Conservation (phyloP, 2,329 filamentous ascomycete genomes). For the Mycosphaerella arachidis region DNA sequence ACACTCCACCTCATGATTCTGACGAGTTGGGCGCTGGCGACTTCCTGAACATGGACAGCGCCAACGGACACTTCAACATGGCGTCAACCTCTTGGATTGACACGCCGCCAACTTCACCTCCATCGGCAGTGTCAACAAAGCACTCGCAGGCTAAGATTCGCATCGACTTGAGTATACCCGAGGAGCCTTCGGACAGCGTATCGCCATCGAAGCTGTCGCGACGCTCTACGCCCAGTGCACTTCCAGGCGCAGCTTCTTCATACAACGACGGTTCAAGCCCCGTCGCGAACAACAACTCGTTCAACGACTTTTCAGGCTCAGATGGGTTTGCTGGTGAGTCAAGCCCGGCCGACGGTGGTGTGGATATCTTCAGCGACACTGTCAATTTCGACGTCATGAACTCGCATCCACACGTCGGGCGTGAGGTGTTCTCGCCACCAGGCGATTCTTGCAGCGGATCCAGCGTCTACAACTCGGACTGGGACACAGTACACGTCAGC, state of each 20-base stretch:
- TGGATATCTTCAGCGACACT: conserved; percentile 21
- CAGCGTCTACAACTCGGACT: conserved; percentile 27
- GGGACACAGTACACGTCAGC: conserved; percentile 21
- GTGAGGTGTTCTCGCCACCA: conserved; percentile 26
- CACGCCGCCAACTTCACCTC: conserved; percentile 31
- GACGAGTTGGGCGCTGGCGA: conserved; percentile 28
- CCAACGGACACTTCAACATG: conserved; percentile 22
- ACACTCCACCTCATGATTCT: conserved; percentile 29
- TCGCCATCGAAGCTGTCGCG: conserved; percentile 25
- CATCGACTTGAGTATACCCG: conserved; percentile 23
- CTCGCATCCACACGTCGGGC: conserved; percentile 23
- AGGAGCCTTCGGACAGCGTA: conserved; percentile 16
- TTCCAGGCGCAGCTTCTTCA: conserved; percentile 4
- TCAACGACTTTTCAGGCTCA: conserved; percentile 13
- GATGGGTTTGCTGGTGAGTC: conserved; percentile 18
- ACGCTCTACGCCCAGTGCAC: conserved; percentile 20
- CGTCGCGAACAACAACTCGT: conserved; percentile 7
- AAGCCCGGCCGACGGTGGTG: conserved; percentile 16
- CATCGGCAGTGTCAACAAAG: conserved; percentile 12
- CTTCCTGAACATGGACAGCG: conserved; percentile 27
- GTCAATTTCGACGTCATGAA: conserved; percentile 22
- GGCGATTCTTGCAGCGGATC: conserved; percentile 27
- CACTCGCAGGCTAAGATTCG: conserved; percentile 13
- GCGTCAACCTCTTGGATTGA: conserved; percentile 26
- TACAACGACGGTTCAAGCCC: conserved; percentile 21